phyloP scores from a whole-genome alignment of 1,284 basidiomycete species.

The Cutaneotrichosporon sp. region DNA sequence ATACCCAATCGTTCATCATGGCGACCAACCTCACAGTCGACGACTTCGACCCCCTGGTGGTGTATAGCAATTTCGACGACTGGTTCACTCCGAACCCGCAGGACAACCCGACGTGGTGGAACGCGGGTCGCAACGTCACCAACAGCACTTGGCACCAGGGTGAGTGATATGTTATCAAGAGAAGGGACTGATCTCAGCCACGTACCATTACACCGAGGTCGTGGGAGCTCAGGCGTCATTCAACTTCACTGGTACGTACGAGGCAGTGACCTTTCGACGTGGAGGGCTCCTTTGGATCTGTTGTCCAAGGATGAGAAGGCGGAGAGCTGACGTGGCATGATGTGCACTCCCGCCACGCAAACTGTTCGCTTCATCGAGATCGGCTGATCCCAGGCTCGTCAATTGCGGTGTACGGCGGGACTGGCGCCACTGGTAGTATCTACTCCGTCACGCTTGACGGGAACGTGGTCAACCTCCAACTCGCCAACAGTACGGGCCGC shows the following conservation, averaged over 20 bases:
- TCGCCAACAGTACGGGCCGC: slow-evolving; percentile 30
- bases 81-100: slow-evolving; percentile 53
- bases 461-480: slow-evolving; percentile 20
- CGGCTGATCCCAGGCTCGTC: slow-evolving; percentile 14
- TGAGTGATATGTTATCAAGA: slow-evolving; percentile 21
- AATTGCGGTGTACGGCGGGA: slow-evolving; percentile 45
- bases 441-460: slow-evolving; percentile 46
- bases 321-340: too few species aligned
- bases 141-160: slow-evolving; percentile 49
- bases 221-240: slow-evolving; percentile 34
- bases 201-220: slow-evolving; percentile 45
- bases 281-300: too few species aligned
- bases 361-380: background rate
- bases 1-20: background rate
- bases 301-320: too few species aligned
- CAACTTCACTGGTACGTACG: slow-evolving; percentile 41
- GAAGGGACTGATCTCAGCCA: slow-evolving; percentile 33
- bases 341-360: background rate
- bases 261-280: background rate
- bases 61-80: slow-evolving; percentile 36
- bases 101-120: slow-evolving; percentile 46
- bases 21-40: slow-evolving; percentile 45
- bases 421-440: slow-evolving; percentile 23
- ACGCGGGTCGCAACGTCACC: slow-evolving; percentile 36
- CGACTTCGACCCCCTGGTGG: slow-evolving; percentile 53